Conservation (phyloP, 2,329 filamentous ascomycete genomes). For the Seiridium unicorne region DNA sequence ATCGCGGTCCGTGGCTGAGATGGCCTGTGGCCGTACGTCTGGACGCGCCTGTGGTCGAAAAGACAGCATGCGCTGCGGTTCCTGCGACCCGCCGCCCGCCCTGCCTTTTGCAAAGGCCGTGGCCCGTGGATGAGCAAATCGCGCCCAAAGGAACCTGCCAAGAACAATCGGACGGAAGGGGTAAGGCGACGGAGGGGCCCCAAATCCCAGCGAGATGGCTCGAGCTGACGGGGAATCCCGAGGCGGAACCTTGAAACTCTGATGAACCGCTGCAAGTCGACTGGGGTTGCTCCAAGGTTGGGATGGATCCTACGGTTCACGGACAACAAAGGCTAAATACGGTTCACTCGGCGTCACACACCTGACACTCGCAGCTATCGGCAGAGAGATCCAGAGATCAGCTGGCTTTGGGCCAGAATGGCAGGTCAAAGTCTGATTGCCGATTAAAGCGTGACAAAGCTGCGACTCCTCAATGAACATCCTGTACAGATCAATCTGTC, state of each 20-base stretch:
- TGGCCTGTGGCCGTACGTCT: no score
- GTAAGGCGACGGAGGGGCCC: slow-evolving; percentile 1
- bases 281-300: not conserved
- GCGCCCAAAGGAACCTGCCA: not conserved
- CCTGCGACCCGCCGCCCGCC: no score
- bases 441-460: not conserved
- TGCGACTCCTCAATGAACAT: no score
- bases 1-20: no score
- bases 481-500: no score
- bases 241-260: slow-evolving; percentile 5
- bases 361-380: not conserved
- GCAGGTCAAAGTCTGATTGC: not conserved
- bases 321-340: slow-evolving; percentile 5
- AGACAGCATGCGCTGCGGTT: no score
- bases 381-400: not conserved
- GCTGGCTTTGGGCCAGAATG: not conserved
- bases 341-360: slow-evolving; percentile 3
- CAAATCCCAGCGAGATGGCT: slow-evolving; percentile 10
- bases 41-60: no score
- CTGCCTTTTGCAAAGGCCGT: no score
- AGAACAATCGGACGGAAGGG: slow-evolving; percentile 2
- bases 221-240: slow-evolving; percentile 8
- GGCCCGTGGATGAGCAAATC: no score
- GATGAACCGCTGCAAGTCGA: slow-evolving; percentile 20
- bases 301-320: not conserved